Evolutionary conservation across 2,329 filamentous ascomycete genomes (phyloP), one percentile per base, ranked within the genome.

Genomic region (Ophiostoma populinum): DNA sequence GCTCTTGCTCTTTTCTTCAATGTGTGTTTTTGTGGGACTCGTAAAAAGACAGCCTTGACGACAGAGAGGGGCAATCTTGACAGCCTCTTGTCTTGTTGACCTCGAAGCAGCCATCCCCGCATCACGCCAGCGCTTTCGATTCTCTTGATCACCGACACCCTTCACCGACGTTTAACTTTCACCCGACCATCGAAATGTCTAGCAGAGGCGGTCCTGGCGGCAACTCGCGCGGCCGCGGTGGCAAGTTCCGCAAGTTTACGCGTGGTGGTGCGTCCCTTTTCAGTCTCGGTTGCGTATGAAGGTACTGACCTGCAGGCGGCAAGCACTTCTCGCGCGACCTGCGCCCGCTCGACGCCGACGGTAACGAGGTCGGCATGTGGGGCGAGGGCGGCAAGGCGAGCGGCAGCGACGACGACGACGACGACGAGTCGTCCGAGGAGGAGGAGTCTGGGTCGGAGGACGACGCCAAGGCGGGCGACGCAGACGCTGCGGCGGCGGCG

Each of bases 261-360:
- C 71, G 87, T 59, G 87, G 87, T 67, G 86, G 87, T 87, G 60
- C 47, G 68, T 25, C 11, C 5, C n/a, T 8, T n/a, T 15, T 4
- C 6, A 16, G 11, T 18, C n/a, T 24, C n/a, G 15, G 4, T 17
- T 24, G 24, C 7, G 27, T 35, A 6, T 21, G 9, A 24, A 18
- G 3, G 10, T 12, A 7, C 20, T n/a, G n/a, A 11, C 21, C 3
- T 12, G 17, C 44, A 93, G 86, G 86, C 43, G 90, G 90, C 51
- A 93, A 94, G 60, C 78, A 92, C 52, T 98, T 92, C 62, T 94
- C 86, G 46, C 79, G 83, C 45, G 77, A 94, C 55, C 74, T 95
- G 31, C 76, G 81, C 55, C 86, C 86, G 15, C 61, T 90, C 50
- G 86, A 94, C 51, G 76, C 75, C 46, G 81, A 95, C 51, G 90